These are phyloP conservation scores for Halenospora varia DNA, from an alignment of 495 filamentous ascomycete species.

Conservation along the genomic window DNA sequence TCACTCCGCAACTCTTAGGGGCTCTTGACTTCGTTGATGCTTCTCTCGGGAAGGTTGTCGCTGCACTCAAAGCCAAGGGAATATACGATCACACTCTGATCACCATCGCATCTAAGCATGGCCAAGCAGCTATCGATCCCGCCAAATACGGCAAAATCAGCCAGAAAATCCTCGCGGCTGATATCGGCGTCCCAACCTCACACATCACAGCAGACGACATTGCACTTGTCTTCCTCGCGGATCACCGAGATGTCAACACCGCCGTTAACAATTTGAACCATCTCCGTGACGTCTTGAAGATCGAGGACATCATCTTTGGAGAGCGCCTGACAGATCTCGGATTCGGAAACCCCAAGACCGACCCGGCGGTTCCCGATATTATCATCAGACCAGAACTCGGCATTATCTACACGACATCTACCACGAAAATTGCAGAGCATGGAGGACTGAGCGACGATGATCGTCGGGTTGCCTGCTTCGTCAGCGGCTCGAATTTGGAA, in stretches of 20 bases:
- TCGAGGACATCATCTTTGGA: conserved; percentile 29
- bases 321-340: conserved; percentile 23
- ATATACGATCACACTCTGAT: conserved; percentile 32
- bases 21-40: conserved; percentile 27
- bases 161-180: conserved; percentile 20
- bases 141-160: conserved; percentile 24
- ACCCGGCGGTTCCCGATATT: conserved; percentile 35
- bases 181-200: conserved; percentile 23
- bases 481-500: conserved; percentile 24
- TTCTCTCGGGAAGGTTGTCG: conserved; percentile 25
- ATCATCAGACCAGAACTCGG: conserved; percentile 29
- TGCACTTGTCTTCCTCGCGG: conserved; percentile 32
- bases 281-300: conserved; percentile 20
- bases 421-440: conserved; percentile 33
- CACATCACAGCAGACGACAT: conserved; percentile 31
- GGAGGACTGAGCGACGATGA: conserved; percentile 33
- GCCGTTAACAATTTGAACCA: conserved; percentile 27
- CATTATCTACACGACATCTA: conserved; percentile 33
- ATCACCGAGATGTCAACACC: conserved; percentile 17
- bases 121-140: conserved; percentile 34
- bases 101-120: conserved; percentile 35
- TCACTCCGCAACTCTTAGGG: conserved; percentile 27
- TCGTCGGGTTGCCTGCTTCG: conserved; percentile 30
- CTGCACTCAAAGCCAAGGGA: conserved; percentile 30
- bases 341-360: conserved; percentile 29